Evolutionary conservation across 2,329 filamentous ascomycete genomes (phyloP), one percentile per base, ranked within the genome.

Genomic region (Hirsutella thompsonii): DNA sequence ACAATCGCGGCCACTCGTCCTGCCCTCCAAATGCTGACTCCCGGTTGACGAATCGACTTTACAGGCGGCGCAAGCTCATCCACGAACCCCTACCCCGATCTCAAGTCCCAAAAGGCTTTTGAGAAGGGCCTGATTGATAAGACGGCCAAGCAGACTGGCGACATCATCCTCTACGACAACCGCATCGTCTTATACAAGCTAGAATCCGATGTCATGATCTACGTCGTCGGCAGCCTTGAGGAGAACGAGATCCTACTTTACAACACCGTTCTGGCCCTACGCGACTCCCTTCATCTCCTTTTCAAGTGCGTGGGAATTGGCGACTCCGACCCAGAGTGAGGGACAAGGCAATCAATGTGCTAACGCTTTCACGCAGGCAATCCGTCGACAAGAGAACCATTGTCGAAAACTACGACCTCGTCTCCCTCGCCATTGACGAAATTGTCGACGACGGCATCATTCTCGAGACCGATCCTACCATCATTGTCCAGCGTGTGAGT

Each of bases 231-330:
- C 49, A 79, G 81, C 41, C 74, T 85, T 40, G 87, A 95, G 40
- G 92, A 98, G 74, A 98, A 96, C 63, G 92, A 98, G 68, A 84
- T 98, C 42, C 70, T 98, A 60, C 74, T 98, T 40, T 96, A 95
- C 69, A 94, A 90, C 60, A 89, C 94, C 38, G 79, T 96, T 41
- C 69, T 96, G 43, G 87, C 88, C n/a, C 67, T 96, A 52, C 73
- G 92, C 51, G 92, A 96, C 67, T 83, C 84, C 39, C 69, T 96
- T 54, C 87, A 90, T 58, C 81, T 96, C 39, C 68, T 95, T 33
- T 85, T 96, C 59, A 95, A 94, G 89, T 94, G 68, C 46, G 77
- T 54, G 32, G 8, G 10, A n/a, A n/a, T n/a, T n/a, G n/a, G n/a
- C n/a, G n/a, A n/a, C n/a, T n/a, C n/a, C n/a, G n/a, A n/a, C n/a